These are phyloP conservation scores for Hebeloma cylindrosporum DNA, from an alignment of 768 basidiomycete species.

Conservation along the genomic window DNA sequence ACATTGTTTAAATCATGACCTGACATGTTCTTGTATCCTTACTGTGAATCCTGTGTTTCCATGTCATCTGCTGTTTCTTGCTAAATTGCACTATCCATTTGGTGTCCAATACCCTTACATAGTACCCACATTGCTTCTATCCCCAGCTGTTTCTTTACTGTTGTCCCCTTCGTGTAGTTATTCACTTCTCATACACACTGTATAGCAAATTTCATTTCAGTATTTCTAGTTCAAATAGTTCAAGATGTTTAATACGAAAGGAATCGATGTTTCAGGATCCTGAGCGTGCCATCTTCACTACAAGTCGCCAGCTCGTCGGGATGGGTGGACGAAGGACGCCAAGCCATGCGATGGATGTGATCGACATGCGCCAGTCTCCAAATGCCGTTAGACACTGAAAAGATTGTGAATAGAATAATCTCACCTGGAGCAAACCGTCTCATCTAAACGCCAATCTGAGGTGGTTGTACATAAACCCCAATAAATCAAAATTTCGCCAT, in stretches of 20 bases:
- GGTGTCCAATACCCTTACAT: conserved; percentile 73
- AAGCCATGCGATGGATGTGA: conserved; percentile 79
- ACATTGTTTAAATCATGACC: conserved; percentile 70
- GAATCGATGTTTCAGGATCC: conserved; percentile 64
- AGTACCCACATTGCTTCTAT: conserved; percentile 35
- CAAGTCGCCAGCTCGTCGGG: conserved; percentile 72
- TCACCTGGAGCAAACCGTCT: conserved; percentile 53
- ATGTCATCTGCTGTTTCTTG: conserved; percentile 39
- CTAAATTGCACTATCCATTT: conserved; percentile 53
- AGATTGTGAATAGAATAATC: conserved; percentile 14
- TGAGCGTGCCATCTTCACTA: conserved; percentile 91
- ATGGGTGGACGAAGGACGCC: conserved; percentile 53
- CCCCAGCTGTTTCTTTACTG: conserved; percentile 65
- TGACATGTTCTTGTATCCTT: conserved; percentile 79
- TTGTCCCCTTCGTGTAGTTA: conserved; percentile 41
- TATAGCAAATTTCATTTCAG: conserved; percentile 57
- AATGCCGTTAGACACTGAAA: conserved; percentile 3
- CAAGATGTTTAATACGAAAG: conserved; percentile 48
- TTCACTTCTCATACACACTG: conserved; percentile 54
- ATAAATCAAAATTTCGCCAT: conserved; percentile 71
- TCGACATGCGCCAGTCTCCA: conserved; percentile 70
- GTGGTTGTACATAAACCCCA: conserved; percentile 31
- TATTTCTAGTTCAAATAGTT: conserved; percentile 40
- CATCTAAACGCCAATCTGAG: conserved; percentile 46
- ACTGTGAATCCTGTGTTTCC: conserved; percentile 48